Conservation (phyloP, 1,284 basidiomycete species). For the Rhodotorula sp. region DNA sequence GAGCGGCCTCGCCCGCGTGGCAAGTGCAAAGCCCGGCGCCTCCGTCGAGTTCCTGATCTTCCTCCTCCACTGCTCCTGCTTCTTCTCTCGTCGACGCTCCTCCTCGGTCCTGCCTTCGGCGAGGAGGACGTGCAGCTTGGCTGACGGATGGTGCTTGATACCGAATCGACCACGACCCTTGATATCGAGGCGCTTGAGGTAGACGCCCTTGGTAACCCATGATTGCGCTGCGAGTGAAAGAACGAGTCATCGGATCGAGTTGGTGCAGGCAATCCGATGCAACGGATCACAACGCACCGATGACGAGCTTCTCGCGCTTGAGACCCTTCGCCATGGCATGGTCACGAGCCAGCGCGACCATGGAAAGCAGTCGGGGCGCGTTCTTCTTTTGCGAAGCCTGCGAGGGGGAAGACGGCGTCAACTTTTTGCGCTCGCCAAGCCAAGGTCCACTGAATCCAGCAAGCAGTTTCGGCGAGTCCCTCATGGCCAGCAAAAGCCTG, state of each 20-base stretch:
- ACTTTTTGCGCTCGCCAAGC: not conserved
- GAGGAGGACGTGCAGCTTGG: constrained; percentile 74
- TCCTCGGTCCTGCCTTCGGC: constrained; percentile 77
- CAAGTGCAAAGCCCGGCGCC: constrained; percentile 31
- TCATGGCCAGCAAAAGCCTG: not conserved
- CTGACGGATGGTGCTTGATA: constrained; percentile 71
- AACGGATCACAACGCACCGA: constrained; percentile 60
- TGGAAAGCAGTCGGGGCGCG: constrained; percentile 78
- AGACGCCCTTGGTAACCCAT: constrained; percentile 85
- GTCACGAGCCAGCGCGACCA: constrained; percentile 80
- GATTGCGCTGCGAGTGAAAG: constrained; percentile 64
- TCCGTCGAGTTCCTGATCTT: constrained; percentile 41
- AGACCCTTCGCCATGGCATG: constrained; percentile 80
- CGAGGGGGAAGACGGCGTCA: not conserved
- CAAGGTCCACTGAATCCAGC: not conserved
- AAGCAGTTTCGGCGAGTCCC: too few species aligned
- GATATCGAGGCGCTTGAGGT: constrained; percentile 70
- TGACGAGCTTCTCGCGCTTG: constrained; percentile 68
- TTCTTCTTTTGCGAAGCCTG: constrained; percentile 47
- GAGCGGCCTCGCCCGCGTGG: constrained; percentile 9
- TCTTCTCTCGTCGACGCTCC: constrained; percentile 63
- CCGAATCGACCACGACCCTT: constrained; percentile 81
- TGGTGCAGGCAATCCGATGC: not conserved
- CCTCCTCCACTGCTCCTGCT: constrained; percentile 53
- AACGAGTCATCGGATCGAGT: not conserved